These are phyloP conservation scores for Chrysanthemum makinoi DNA, from an alignment of 129 eudicot genomes.

Conservation along the genomic window DNA sequence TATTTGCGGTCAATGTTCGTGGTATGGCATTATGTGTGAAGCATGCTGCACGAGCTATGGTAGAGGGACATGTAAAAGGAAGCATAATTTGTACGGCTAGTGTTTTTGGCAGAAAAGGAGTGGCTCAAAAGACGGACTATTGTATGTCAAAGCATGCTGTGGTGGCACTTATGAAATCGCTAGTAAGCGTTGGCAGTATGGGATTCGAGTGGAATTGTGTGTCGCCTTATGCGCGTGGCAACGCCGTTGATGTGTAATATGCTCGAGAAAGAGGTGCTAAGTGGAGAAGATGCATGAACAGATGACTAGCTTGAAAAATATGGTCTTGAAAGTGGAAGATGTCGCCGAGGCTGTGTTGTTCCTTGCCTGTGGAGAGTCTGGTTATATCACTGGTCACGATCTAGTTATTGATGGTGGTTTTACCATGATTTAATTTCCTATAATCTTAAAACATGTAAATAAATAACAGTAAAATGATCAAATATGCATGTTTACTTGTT, in stretches of 20 bases:
- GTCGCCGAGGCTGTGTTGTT: constrained; percentile 10
- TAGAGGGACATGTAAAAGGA: neutral
- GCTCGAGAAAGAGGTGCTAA: constrained; percentile 3
- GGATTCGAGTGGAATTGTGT: constrained; percentile 7
- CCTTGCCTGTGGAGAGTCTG: constrained; percentile 5
- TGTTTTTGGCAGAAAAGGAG: constrained; percentile 3
- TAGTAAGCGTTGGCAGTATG: constrained; percentile 10
- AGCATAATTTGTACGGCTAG: neutral
- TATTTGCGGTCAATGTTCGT: neutral
- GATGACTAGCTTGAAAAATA: neutral
- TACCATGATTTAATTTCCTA: neutral
- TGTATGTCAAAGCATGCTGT: constrained; percentile 14
- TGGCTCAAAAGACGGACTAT: neutral
- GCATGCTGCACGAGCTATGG: constrained; percentile 10
- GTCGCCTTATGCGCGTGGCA: constrained; percentile 1
- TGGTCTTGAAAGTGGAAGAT: constrained; percentile 7
- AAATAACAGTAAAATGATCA: no score
- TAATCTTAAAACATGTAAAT: no score
- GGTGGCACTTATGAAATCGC: constrained; percentile 2
- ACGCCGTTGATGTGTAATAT: neutral
- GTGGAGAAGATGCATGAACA: neutral
- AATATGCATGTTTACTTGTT: no score
- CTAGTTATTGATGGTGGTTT: constrained; percentile 17
- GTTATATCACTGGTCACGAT: constrained; percentile 5
- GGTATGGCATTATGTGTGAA: constrained; percentile 4